A percentile compares a stretch with the other conserved stretches of the same genome.
Evolutionary conservation across 2,329 filamentous ascomycete genomes (phyloP).

Genomic region (Volutella citrinella): DNA sequence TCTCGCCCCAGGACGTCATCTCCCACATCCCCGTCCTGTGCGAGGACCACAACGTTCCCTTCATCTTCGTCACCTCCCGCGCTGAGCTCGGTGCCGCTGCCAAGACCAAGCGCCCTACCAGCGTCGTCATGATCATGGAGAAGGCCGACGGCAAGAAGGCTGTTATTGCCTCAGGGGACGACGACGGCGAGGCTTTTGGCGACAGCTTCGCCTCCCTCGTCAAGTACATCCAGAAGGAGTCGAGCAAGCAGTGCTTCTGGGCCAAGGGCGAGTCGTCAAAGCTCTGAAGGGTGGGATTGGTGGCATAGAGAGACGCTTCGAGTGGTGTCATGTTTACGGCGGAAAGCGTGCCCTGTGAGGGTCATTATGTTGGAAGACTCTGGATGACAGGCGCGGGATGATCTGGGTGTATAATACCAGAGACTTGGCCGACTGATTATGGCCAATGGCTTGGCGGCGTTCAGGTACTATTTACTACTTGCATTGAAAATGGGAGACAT

Average conservation of each 20-base stretch:
- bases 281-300: slow-evolving; percentile 15
- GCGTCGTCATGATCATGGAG: slow-evolving; percentile 85
- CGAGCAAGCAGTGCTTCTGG: slow-evolving; percentile 54
- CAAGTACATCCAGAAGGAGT: slow-evolving; percentile 66
- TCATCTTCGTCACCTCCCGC: slow-evolving; percentile 89
- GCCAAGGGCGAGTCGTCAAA: slow-evolving; percentile 36
- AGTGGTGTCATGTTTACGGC: slow-evolving; percentile 2
- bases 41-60: slow-evolving; percentile 96
- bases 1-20: slow-evolving; percentile 98
- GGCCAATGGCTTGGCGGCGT: slow-evolving; percentile 36
- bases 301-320: background rate
- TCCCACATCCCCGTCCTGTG: slow-evolving; percentile 96
- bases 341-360: slow-evolving; percentile 1
- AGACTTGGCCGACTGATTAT: slow-evolving; percentile 24
- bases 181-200: slow-evolving; percentile 57
- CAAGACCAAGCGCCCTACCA: slow-evolving; percentile 93
- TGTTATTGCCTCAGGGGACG: slow-evolving; percentile 43
- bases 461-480: slow-evolving; percentile 31
- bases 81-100: slow-evolving; percentile 92
- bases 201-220: slow-evolving; percentile 63
- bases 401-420: slow-evolving; percentile 38
- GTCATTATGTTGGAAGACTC: slow-evolving; percentile 4
- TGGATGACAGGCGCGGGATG: too few relatives aligned
- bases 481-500: slow-evolving; percentile 26
- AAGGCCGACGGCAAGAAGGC: slow-evolving; percentile 47